These are phyloP conservation scores for Chlamydomonas incerta DNA, from an alignment of 139 green algal genomes.

Conservation along the genomic window DNA sequence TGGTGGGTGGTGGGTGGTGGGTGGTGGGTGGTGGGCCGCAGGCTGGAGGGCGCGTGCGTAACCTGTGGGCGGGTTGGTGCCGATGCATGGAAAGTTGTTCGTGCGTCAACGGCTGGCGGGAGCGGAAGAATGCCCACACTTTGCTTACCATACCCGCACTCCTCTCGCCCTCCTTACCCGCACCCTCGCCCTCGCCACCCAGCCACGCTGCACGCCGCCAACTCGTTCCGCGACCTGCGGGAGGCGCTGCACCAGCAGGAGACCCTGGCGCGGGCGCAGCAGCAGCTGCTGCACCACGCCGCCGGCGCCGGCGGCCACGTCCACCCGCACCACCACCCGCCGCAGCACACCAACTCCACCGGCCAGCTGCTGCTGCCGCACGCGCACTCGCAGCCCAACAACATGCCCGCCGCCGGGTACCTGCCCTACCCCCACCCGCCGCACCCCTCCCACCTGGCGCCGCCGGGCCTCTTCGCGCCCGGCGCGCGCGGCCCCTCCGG, in stretches of 20 bases:
- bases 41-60: too few relatives aligned
- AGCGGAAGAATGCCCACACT: too few relatives aligned
- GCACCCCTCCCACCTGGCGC: neutral
- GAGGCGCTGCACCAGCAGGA: slow-evolving; percentile 44
- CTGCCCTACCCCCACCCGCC: neutral
- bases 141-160: neutral
- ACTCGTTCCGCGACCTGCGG: slow-evolving; percentile 15
- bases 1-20: too few relatives aligned
- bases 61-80: too few relatives aligned
- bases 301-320: neutral
- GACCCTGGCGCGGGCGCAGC: neutral
- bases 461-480: neutral
- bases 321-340: neutral
- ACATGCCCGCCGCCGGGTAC: neutral
- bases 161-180: neutral
- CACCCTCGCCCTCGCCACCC: too few relatives aligned
- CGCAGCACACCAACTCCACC: neutral
- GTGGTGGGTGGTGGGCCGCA: too few relatives aligned
- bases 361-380: neutral
- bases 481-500: too few relatives aligned
- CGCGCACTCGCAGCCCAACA: neutral
- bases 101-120: too few relatives aligned
- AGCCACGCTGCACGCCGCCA: slow-evolving; percentile 12
- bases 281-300: slow-evolving; percentile 1
- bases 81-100: too few relatives aligned